phyloP scores from a whole-genome alignment of 2,329 filamentous ascomycete genomes.

The Dactylonectria macrodidyma region DNA sequence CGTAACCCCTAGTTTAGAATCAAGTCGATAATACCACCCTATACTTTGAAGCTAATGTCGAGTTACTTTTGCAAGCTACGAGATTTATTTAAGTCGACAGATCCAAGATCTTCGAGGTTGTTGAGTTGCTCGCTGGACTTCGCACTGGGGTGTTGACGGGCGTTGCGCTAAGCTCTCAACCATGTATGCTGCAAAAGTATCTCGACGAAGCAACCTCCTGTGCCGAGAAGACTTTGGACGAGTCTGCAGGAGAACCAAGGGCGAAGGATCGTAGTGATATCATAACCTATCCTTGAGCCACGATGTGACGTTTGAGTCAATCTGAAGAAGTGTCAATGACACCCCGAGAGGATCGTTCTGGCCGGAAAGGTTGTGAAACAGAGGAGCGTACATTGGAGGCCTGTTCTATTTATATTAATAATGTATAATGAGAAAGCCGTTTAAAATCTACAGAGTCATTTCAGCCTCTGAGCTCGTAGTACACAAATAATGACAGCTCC shows the following conservation, averaged over 20 bases:
- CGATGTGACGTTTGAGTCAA: too few species aligned
- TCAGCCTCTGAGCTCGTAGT: too few species aligned
- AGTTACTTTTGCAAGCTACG: not conserved
- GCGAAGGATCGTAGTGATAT: not conserved
- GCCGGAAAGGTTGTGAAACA: too few species aligned
- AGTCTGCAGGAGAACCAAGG: not conserved
- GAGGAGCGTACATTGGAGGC: too few species aligned
- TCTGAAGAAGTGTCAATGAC: too few species aligned
- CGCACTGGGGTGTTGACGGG: too few species aligned
- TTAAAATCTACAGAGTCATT: too few species aligned
- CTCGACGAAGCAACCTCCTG: not conserved
- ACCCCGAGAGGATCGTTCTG: too few species aligned
- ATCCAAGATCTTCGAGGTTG: not conserved
- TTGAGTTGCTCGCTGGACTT: not conserved
- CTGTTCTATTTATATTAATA: too few species aligned
- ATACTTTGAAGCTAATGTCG: not conserved
- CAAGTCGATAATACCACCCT: not conserved
- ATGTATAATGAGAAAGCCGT: too few species aligned
- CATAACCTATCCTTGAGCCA: not conserved
- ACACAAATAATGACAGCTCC: too few species aligned
- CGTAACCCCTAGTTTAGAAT: not conserved
- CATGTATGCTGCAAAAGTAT: constrained; percentile 1
- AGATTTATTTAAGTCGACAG: not conserved
- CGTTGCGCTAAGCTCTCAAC: not conserved
- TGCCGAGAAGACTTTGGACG: not conserved